Conservation (phyloP, 306 rosid genomes). For the Neltuma alba region DNA sequence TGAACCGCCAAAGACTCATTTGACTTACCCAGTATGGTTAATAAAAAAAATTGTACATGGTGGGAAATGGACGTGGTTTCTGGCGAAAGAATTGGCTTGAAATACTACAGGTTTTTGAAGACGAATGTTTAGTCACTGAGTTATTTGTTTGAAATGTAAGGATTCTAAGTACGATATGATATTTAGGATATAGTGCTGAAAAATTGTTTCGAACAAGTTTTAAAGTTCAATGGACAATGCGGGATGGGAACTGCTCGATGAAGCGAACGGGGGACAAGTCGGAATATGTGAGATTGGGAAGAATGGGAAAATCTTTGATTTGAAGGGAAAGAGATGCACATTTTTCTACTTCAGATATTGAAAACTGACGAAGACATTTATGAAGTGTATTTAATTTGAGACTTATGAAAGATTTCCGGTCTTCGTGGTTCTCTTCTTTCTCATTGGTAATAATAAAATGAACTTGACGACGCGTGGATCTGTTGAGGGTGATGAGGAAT, state of each 20-base stretch:
- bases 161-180: background rate
- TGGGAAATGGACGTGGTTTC: background rate
- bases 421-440: background rate
- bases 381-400: background rate
- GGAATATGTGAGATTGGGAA: background rate
- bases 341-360: background rate
- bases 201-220: background rate
- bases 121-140: background rate
- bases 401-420: background rate
- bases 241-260: background rate
- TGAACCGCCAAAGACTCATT: background rate
- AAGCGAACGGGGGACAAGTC: background rate
- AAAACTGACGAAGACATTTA: background rate
- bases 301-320: background rate
- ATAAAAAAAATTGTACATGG: background rate
- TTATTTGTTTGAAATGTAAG: background rate
- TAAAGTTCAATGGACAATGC: background rate
- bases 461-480: background rate
- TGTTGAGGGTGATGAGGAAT: constrained; percentile 1
- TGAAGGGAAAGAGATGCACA: background rate
- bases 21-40: background rate
- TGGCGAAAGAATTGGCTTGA: background rate
- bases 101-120: background rate
- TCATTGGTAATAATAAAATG: background rate
- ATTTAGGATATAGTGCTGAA: background rate